Base-by-base conservation (phyloP, 495 filamentous ascomycete species). In the Tuber indicum region DNA sequence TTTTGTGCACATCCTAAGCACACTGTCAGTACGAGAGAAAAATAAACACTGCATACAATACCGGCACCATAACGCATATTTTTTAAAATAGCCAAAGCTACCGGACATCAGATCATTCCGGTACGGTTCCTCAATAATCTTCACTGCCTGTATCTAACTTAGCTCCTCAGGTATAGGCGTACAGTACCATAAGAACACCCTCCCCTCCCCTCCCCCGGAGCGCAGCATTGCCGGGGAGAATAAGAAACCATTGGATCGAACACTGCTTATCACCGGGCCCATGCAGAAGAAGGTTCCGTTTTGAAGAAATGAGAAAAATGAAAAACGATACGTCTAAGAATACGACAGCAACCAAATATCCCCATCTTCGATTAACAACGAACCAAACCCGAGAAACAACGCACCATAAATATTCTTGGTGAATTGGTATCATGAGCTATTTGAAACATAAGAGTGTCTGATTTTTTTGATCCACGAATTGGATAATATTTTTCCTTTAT, bases 101-200 rank as follows among this genome's bases (percentile, higher is more conserved):
- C 49, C 23, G 23, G 8, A n/a, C 7, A n/a, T n/a, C 49, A 58
- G 26, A n/a, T 7, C 23, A 26, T 12, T 26, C 49, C 23, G 49
- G 23, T n/a, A 58, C 49, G 23, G 6, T 26, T 12, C 23, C 49
- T 26, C 49, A 23, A 26, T 26, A 26, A 58, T 0, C 49, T n/a
- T 58, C 49, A 58, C 47, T 52, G n/a, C 49, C 49, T n/a, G 49
- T 58, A 62, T 62, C 52, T 62, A 62, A n/a, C 47, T 52, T n/a
- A 10, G 47, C 10, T 10, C 52, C 32, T 9, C 52, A 32, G 10
- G 52, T 62, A 12, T n/a, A 62, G 10, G 52, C 26, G 4, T 52
- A 23, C 52, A 1, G 52, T 26, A 58, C n/a, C 10, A 26, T n/a
- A n/a, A 32, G 52, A 62, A 26, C n/a, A 32, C n/a, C n/a, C 47